These are phyloP conservation scores for Hypoxylon lenormandii DNA, from an alignment of 495 filamentous ascomycete species.

Conservation along the genomic window DNA sequence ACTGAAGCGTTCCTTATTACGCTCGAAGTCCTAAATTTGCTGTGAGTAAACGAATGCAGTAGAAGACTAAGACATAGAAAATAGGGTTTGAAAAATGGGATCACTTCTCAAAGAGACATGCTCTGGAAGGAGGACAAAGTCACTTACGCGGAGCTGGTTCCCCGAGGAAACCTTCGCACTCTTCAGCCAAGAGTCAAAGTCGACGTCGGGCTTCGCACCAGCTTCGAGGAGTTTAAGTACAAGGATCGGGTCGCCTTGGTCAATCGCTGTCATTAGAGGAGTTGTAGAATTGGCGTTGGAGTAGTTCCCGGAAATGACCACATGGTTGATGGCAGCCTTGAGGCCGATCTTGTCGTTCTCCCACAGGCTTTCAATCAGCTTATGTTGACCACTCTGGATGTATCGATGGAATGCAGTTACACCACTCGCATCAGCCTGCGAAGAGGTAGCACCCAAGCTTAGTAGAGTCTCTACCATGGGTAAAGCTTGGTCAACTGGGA, in stretches of 20 bases:
- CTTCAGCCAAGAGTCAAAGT: slow-evolving; percentile 62
- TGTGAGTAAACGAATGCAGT: slow-evolving; percentile 44
- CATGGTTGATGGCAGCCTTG: slow-evolving; percentile 72
- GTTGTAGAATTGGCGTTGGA: slow-evolving; percentile 51
- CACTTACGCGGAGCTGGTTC: slow-evolving; percentile 38
- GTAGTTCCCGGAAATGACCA: slow-evolving; percentile 52
- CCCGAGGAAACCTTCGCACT: slow-evolving; percentile 50
- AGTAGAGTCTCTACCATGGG: slow-evolving; percentile 72
- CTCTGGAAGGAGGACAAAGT: background rate
- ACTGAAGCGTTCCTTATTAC: slow-evolving; percentile 58
- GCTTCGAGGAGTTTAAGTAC: slow-evolving; percentile 57
- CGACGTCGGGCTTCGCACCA: slow-evolving; percentile 55
- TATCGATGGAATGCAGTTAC: slow-evolving; percentile 70
- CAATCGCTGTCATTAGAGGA: slow-evolving; percentile 54
- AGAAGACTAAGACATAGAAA: background rate
- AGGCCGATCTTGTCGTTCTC: slow-evolving; percentile 71
- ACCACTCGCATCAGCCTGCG: slow-evolving; percentile 73
- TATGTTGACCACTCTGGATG: slow-evolving; percentile 63
- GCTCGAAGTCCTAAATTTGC: slow-evolving; percentile 53
- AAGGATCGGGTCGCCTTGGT: slow-evolving; percentile 49
- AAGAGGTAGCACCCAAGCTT: slow-evolving; percentile 75
- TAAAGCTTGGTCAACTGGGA: slow-evolving; percentile 69
- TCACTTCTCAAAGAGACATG: background rate
- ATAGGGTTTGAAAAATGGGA: background rate
- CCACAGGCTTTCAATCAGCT: slow-evolving; percentile 64